Base-by-base conservation (phyloP, 768 basidiomycete genomes). In the Gymnopilus dilepis region DNA sequence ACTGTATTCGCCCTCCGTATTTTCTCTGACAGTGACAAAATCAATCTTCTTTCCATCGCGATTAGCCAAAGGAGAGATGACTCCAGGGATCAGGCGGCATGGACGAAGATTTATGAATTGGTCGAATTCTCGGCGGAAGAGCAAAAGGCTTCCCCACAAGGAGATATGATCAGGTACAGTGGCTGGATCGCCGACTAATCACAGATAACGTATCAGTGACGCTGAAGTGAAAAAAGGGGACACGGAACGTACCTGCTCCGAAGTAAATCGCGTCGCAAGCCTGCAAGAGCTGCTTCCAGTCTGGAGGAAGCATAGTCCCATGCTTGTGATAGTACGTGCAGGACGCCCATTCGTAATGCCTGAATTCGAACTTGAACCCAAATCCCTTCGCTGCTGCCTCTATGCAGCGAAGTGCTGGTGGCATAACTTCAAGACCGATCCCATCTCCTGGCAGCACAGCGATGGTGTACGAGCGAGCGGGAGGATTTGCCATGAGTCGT, bases 1-100 rank as follows among this genome's bases (percentile, higher is more conserved):
- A n/a, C 81, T 80, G 67, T 84, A 85, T 67, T 84, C 82, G 53
- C 84, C 84, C 65, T 86, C 84, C 9, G 79, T 82, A 65, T 86
- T 86, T 69, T 86, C 84, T 45, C 84, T 75, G 11, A 85, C 81
- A 38, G 83, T 84, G 56, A 81, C 73, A 73, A 83, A 85, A 68
- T 86, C 82, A 50, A 84, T 79, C 0, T 78, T 72, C 58, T 77
- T 76, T 1, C 68, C 71, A 15, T 67, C 72, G 41, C 79, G 75
- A 58, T 79, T 79, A n/a, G 77, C 77, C 31, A 85, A 74, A 1
- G 82, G 84, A 2, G 80, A 80, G 1, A 70, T 69, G 19, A 81
- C 81, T 6, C 84, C 84, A 9, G 77, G 75, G 1, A 85, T 75
- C 19, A 85, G 76, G 15, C 80, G 75, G 38, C 82, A 81, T 4